Base-by-base conservation (phyloP, 1,284 basidiomycete species). In the Coriolopsis trogii region DNA sequence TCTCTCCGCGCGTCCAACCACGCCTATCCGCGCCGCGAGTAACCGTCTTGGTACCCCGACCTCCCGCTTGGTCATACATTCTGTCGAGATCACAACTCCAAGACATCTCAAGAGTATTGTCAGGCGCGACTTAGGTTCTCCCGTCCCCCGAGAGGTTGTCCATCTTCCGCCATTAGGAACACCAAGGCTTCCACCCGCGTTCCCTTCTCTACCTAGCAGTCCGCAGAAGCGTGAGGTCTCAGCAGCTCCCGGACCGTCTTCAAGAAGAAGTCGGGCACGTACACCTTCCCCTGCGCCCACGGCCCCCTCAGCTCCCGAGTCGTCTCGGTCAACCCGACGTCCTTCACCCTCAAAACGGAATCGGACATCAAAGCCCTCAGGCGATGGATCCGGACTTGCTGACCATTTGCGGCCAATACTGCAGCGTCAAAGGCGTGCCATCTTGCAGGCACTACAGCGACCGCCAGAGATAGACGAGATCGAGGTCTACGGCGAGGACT, bases 391-490 rank as follows among this genome's bases (percentile, higher is more conserved):
- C 9, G 48, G 48, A 12, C 61, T 76, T 28, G 72, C 79, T 4
- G 45, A 61, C 2, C 73, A 77, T 59, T 63, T 82, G 2, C 63
- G 68, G 31, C 52, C 70, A n/a, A 77, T 67, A 58, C 64, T 85
- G 8, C 63, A 73, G 24, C 71, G 72, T 2, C 87, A 89, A 63
- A 87, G 85, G 63, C 74, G 72, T 38, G 78, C 75, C n/a, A 75
- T 85, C 16, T 63, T 91, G 24, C 64, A 65, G 37, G 72, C 75
- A n/a, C 66, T 88, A 5, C 73, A 73, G 16, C 56, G 72, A 8
- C 44, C 64, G 6, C 54, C 57, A 6, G 64, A 64, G 21, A 42
- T 61, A 16, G 60, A 59, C 13, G 54, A 51, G 18, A 58, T 59
- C 18, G 65, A 68, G 3, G 59, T 62, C 6, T 67, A 68, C 7